Conservation (phyloP, 2,329 filamentous ascomycete species). For the Chaetomiaceae sp. region DNA sequence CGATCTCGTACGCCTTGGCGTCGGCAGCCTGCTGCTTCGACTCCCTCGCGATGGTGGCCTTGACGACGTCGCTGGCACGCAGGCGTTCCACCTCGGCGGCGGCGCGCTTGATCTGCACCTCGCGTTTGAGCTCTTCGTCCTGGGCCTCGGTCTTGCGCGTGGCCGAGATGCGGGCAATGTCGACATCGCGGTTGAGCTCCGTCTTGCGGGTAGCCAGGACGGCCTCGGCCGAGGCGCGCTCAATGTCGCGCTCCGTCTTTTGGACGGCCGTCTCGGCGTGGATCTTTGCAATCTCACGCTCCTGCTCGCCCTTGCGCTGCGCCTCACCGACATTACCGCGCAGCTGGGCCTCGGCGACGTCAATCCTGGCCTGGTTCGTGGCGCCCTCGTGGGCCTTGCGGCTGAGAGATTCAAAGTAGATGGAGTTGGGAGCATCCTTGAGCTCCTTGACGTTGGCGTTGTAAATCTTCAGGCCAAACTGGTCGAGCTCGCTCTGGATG, state of each 20-base stretch:
- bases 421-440: constrained; percentile 73
- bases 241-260: constrained; percentile 78
- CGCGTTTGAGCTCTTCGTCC: constrained; percentile 75
- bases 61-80: constrained; percentile 71
- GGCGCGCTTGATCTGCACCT: constrained; percentile 72
- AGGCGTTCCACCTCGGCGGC: constrained; percentile 76
- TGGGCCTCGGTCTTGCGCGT: constrained; percentile 66
- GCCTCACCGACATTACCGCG: constrained; percentile 72
- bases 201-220: constrained; percentile 69
- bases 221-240: constrained; percentile 74
- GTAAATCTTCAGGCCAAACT: constrained; percentile 73
- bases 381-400: constrained; percentile 83
- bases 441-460: constrained; percentile 67
- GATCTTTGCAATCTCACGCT: constrained; percentile 84
- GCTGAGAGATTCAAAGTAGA: constrained; percentile 77
- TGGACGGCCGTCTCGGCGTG: constrained; percentile 78
- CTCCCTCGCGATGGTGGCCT: constrained; percentile 66
- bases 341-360: constrained; percentile 60
- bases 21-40: constrained; percentile 65
- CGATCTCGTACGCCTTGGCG: constrained; percentile 57
- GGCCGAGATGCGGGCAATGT: constrained; percentile 70
- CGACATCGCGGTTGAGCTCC: constrained; percentile 66
- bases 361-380: constrained; percentile 68
- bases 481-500: constrained; percentile 72
- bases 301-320: constrained; percentile 71